Conservation (phyloP, 2,329 filamentous ascomycete species). For the Beauveria scarabaeidicola region DNA sequence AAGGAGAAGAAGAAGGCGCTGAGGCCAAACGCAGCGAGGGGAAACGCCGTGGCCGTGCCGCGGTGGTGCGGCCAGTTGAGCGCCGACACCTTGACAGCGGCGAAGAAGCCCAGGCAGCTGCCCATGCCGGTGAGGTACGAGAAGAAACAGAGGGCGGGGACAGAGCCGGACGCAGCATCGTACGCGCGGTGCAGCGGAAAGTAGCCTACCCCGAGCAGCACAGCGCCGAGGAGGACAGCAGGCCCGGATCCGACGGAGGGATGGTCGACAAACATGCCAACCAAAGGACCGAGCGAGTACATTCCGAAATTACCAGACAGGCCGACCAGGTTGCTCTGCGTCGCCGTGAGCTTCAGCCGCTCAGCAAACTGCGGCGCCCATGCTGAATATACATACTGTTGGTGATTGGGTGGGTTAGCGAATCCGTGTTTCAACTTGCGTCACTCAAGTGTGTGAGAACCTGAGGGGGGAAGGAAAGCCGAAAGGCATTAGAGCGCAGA, state of each 20-base stretch:
- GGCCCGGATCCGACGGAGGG: slow-evolving; percentile 61
- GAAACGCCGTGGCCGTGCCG: slow-evolving; percentile 90
- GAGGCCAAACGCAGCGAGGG: slow-evolving; percentile 83
- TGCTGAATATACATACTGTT: slow-evolving; percentile 92
- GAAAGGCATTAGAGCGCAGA: neutral
- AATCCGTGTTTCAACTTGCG: neutral
- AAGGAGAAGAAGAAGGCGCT: slow-evolving; percentile 95
- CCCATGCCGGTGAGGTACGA: slow-evolving; percentile 81
- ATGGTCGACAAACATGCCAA: slow-evolving; percentile 79
- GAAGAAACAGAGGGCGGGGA: slow-evolving; percentile 65
- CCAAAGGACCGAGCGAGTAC: slow-evolving; percentile 83
- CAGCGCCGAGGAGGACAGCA: slow-evolving; percentile 65
- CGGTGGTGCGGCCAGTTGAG: slow-evolving; percentile 87
- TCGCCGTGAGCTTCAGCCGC: slow-evolving; percentile 78
- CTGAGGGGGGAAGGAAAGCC: neutral
- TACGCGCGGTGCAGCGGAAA: slow-evolving; percentile 78
- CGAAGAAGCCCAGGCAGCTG: slow-evolving; percentile 84
- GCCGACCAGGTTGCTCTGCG: slow-evolving; percentile 84
- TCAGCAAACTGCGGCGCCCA: slow-evolving; percentile 96
- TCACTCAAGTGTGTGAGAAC: neutral
- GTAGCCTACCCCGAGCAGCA: slow-evolving; percentile 71
- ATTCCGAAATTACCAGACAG: slow-evolving; percentile 84
- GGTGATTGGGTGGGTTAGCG: neutral
- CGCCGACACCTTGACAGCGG: slow-evolving; percentile 76
- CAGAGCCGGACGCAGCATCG: slow-evolving; percentile 53